Conservation (phyloP, 768 basidiomycete species). For the Psilocybe tampanensis region DNA sequence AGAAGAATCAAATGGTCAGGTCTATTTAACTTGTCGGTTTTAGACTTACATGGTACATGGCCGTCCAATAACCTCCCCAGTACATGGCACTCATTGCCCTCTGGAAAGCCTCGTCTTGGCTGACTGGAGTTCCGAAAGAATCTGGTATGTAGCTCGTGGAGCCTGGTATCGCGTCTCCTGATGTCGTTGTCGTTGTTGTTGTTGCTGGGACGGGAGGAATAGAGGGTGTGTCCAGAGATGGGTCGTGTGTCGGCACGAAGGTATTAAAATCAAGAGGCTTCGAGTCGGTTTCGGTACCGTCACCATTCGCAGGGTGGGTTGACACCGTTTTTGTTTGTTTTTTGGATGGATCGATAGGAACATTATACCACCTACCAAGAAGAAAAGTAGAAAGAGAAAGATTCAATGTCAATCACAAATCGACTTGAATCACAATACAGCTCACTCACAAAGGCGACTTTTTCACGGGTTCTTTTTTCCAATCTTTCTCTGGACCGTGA, state of each 20-base stretch:
- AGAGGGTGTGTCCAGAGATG: slow-evolving; percentile 48
- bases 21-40: background rate
- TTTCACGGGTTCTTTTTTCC: slow-evolving; percentile 72
- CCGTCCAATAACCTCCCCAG: slow-evolving; percentile 89
- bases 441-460: slow-evolving; percentile 70
- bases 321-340: slow-evolving; percentile 10
- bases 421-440: background rate
- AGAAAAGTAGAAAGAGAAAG: slow-evolving; percentile 22
- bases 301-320: slow-evolving; percentile 2
- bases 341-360: slow-evolving; percentile 43
- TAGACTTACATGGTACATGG: slow-evolving; percentile 80
- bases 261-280: slow-evolving; percentile 69
- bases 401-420: background rate
- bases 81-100: slow-evolving; percentile 81
- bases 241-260: slow-evolving; percentile 70
- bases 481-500: slow-evolving; percentile 69
- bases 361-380: slow-evolving; percentile 76
- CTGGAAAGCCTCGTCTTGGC: slow-evolving; percentile 75
- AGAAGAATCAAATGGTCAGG: slow-evolving; percentile 1
- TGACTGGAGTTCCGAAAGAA: slow-evolving; percentile 42
- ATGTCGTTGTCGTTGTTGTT: slow-evolving; percentile 2
- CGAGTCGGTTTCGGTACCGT: slow-evolving; percentile 51
- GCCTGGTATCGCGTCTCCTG: slow-evolving; percentile 3
- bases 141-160: slow-evolving; percentile 29
- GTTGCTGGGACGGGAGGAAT: slow-evolving; percentile 16